These are phyloP conservation scores for Ganoderma sinense DNA, from an alignment of 1,284 basidiomycete genomes.

Conservation along the genomic window DNA sequence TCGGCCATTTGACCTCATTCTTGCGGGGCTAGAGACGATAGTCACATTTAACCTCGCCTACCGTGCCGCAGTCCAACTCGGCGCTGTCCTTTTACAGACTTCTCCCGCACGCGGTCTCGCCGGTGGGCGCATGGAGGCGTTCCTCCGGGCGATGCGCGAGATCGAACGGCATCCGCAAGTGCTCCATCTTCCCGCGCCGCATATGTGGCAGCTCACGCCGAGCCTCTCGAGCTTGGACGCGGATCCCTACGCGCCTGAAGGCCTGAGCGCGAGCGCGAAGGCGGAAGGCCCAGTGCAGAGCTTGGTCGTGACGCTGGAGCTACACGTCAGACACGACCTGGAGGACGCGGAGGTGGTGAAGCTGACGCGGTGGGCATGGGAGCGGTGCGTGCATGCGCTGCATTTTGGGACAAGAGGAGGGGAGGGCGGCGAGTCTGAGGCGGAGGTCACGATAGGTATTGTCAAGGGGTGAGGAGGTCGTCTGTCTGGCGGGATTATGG, in stretches of 20 bases:
- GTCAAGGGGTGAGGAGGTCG: conserved; percentile 39
- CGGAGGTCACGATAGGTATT: conserved; percentile 59
- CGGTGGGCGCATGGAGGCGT: conserved; percentile 77
- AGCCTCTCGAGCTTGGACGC: conserved; percentile 37
- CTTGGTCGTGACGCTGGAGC: conserved; percentile 83
- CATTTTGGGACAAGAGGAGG: conserved; percentile 39
- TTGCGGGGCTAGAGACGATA: conserved; percentile 78
- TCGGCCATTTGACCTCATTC: conserved; percentile 72
- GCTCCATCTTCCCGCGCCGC: conserved; percentile 79
- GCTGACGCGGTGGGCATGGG: conserved; percentile 78
- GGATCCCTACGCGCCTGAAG: conserved; percentile 29
- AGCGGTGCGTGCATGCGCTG: conserved; percentile 57
- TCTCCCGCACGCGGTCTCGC: conserved; percentile 70
- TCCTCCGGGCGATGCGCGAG: conserved; percentile 84
- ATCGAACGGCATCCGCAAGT: conserved; percentile 84
- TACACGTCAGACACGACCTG: conserved; percentile 77
- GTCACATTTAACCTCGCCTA: conserved; percentile 86
- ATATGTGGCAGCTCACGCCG: conserved; percentile 87
- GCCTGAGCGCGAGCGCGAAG: conserved; percentile 28
- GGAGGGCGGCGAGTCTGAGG: conserved; percentile 42
- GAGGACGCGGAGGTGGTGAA: conserved; percentile 78
- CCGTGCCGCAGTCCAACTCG: conserved; percentile 79
- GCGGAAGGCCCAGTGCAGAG: conserved; percentile 45
- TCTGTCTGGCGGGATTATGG: not conserved
- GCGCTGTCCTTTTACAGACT: conserved; percentile 87